A percentile compares a stretch with the other conserved stretches of the same genome.
Conservation (phyloP, 2,329 filamentous ascomycete species). For the Paramyrothecium sp. region DNA sequence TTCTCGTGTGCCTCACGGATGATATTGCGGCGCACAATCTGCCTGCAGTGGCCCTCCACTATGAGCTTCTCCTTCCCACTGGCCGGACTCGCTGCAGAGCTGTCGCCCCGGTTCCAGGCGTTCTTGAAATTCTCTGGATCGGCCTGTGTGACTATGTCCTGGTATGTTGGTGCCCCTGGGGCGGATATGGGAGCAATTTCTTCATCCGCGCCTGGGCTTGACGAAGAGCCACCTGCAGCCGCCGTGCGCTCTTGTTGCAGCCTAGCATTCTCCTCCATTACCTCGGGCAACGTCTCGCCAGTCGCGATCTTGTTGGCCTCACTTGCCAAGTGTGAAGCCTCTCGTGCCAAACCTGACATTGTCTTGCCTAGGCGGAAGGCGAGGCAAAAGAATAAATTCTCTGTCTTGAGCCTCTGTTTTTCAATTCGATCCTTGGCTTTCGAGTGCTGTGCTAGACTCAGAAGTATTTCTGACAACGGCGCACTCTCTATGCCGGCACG, state of each 20-base stretch:
- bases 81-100: background rate
- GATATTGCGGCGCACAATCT: constrained; percentile 34
- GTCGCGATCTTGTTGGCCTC: constrained; percentile 9
- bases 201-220: too few relatives aligned
- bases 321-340: constrained; percentile 6
- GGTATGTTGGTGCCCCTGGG: background rate
- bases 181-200: background rate
- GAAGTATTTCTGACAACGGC: background rate
- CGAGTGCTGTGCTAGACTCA: constrained; percentile 1
- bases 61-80: constrained; percentile 8
- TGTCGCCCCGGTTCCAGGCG: constrained; percentile 4
- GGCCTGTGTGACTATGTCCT: background rate
- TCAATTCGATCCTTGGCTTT: background rate
- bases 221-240: background rate
- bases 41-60: constrained; percentile 11
- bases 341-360: constrained; percentile 9
- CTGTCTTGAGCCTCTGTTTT: constrained; percentile 6
- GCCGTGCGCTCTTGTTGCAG: background rate
- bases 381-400: constrained; percentile 22
- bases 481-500: background rate
- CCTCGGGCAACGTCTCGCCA: background rate
- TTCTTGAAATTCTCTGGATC: background rate
- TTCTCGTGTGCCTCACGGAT: constrained; percentile 43
- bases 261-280: constrained; percentile 10
- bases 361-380: constrained; percentile 39